Evolutionary conservation across 225 moss, liverwort and hornwort species (phyloP), one percentile per base, ranked within the genome.

Genomic region (Rhytidiadelphus loreus): DNA sequence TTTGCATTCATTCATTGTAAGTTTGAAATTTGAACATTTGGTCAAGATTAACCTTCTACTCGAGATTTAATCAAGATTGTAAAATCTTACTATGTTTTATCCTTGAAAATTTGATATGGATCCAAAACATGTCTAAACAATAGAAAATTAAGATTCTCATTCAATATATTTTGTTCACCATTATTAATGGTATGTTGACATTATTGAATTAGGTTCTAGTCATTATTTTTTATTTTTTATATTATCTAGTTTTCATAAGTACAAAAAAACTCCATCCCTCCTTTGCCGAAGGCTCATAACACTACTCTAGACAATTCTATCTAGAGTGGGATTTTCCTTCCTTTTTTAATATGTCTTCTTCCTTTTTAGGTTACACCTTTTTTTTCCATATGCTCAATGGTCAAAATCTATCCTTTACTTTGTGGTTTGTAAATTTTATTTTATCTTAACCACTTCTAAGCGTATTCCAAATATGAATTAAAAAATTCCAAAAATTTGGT

Each of bases 21-120:
- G 50, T 20, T 74, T 4, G 7, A 29, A 48, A 50, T 48, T 48
- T 32, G 7, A 74, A 10, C 6, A 30, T 48, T 48, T 19, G 11
- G 9, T 72, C 44, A 1, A 1, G 3, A 2, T 22, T 22, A 76
- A 50, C 8, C 33, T 0, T 76, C 22, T 33, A 76, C 0, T 22
- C 33, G 8, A 37, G 32, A 23, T 15, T 37, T 37, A 8, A 39
- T 57, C 12, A 26, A 57, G 26, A 39, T 0, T 79, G 0, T 18
- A 0, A 39, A 79, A 26, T 26, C 2, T 26, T 11, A 26, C 0
- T 1, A 78, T 57, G 18, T 11, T 55, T 23, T 12, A 55, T 39
- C 26, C 1, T 2, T 7, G 0, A 25, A 55, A 77, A 55, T 2
- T 0, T 16, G 1, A 17, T 22, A 16, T 1, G 2, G 2, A 56